Evolutionary conservation across 192 early-diverging fungal species (phyloP).

Genomic region (Gamsiella multidivaricata): DNA sequence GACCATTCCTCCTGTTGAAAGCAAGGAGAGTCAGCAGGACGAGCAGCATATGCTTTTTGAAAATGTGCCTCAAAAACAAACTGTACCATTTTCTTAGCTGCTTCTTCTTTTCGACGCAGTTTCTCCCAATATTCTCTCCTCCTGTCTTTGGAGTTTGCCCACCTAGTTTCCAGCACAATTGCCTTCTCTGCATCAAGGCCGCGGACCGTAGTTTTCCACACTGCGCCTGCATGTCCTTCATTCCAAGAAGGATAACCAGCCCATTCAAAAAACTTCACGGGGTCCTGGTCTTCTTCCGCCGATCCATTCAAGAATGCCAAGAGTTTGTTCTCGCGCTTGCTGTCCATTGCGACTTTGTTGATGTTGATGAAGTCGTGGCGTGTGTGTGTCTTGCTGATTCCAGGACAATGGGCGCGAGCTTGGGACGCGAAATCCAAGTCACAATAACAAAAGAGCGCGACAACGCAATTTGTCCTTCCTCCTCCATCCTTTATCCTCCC

Average conservation of each 20-base stretch:
- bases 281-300: slow-evolving; percentile 28
- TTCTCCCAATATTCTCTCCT: slow-evolving; percentile 35
- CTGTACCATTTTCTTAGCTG: slow-evolving; percentile 29
- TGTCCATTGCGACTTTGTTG: slow-evolving; percentile 11
- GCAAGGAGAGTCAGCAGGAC: slow-evolving; percentile 11
- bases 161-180: slow-evolving; percentile 28
- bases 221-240: slow-evolving; percentile 29
- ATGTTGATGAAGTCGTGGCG: too few species aligned
- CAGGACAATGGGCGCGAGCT: background rate
- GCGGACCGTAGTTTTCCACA: slow-evolving; percentile 37
- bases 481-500: slow-evolving; percentile 7
- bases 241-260: slow-evolving; percentile 35
- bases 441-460: slow-evolving; percentile 2
- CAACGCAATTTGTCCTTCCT: background rate
- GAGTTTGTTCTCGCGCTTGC: slow-evolving; percentile 22
- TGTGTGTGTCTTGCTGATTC: too few species aligned
- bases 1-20: slow-evolving; percentile 31
- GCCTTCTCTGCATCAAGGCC: slow-evolving; percentile 30
- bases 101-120: slow-evolving; percentile 33
- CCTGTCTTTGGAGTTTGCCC: slow-evolving; percentile 28
- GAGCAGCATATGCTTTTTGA: slow-evolving; percentile 11
- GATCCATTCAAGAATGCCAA: slow-evolving; percentile 16
- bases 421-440: background rate
- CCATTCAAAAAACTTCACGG: slow-evolving; percentile 43
- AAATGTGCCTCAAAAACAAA: background rate